Evolutionary conservation across 1,284 basidiomycete species (phyloP), one percentile per base, ranked within the genome.

Genomic region (Puccinia polysora): DNA sequence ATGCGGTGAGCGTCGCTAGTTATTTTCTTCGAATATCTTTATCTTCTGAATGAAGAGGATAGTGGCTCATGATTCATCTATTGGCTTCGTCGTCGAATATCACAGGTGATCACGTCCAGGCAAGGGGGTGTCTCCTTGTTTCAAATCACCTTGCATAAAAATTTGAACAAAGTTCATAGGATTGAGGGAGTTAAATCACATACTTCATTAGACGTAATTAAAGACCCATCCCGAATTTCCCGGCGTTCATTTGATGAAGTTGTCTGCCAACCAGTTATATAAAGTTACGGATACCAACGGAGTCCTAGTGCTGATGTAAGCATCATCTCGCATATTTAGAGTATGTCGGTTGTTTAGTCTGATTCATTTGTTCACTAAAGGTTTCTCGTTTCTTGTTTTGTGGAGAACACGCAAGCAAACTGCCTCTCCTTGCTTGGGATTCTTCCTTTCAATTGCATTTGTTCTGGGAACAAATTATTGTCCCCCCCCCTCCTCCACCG

Each of bases 91-190:
- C 73, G 63, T 52, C 60, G 62, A n/a, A 34, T 45, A 25, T 25
- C 69, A 65, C 67, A 79, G 58, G 73, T 79, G 15, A 76, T 76
- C 50, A 75, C 77, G 69, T 75, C 78, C 73, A 87, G 91, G 55
- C 89, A 96, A 83, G 93, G 93, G 40, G 84, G 87, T 28, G 86
- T 88, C 8, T 90, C 90, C 0, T 88, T 95, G 53, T 96, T 94
- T 88, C 93, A 97, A 83, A 87, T 98, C 78, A 96, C 92, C 2
- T 82, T 94, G 75, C 92, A 97, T 84, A 97, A 98, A 84, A 97
- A 97, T 84, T 81, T 97, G 76, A 97, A 97, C 80, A 92, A 89
- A 2, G 94, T 88, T 83, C 91, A 91, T 80, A 88, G 94, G 68
- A 86, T 83, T 74, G 79, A 81, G 64, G 80, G 80, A 62, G 77